Evolutionary conservation across 352 stramenopile species (phyloP), one percentile per base, ranked within the genome.

Genomic region (Bremia lactucae): DNA sequence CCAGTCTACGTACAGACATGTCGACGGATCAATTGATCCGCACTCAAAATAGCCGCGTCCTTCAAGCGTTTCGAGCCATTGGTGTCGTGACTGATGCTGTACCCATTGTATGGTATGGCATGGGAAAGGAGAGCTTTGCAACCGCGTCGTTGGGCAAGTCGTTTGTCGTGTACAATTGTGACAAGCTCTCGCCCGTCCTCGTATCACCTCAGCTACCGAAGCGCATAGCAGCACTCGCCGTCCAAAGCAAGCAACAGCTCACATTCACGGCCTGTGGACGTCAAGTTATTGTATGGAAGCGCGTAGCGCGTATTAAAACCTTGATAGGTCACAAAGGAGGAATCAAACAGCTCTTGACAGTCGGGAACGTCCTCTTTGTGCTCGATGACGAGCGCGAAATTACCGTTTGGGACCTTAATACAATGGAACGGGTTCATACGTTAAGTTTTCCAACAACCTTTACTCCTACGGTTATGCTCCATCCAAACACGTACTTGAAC

Each of bases 401-500:
- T 14, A 57, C 48, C 25, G 68, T 87, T 23, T 87, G 75, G 79
- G 68, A 81, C 62, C 52, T 84, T 19, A 42, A 72, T 13, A 76
- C 73, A 5, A 74, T 85, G 59, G 60, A 81, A 33, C 36, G 67
- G 33, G 29, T 90, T 15, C 60, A 85, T 29, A 64, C 65, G 13
- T 29, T 87, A 36, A 55, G 29, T 13, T 90, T 93, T 31, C 52
- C 66, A 2, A 20, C 31, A 4, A 36, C 46, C 0, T 91, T 91
- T 42, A 85, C 71, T 18, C 79, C 80, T 18, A 79, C 73, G 5
- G 65, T 72, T 15, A 75, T 96, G 46, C 46, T 95, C 50, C 90
- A 97, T 56, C 90, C 90, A 15, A 62, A 75, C 31, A 97, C 89
- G 31, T 97, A 97, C 62, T 46, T 97, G 8, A 97, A 97, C 78